phyloP scores from a whole-genome alignment of 1,139 yeast genomes.

The Candida glucosophila region DNA sequence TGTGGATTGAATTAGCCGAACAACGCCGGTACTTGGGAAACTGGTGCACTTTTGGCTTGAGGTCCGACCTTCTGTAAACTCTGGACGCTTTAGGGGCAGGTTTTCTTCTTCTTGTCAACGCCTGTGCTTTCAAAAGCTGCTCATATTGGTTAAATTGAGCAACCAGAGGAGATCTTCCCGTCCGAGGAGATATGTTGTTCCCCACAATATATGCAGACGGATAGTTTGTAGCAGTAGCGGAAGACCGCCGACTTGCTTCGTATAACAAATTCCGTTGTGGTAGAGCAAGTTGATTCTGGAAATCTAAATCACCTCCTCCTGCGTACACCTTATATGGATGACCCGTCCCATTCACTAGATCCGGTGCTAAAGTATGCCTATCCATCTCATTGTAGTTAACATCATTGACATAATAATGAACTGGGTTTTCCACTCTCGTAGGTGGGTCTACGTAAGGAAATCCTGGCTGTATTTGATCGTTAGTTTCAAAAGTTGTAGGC shows the following conservation, averaged over 20 bases:
- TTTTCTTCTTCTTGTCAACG: constrained; percentile 12
- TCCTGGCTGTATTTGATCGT: constrained; percentile 12
- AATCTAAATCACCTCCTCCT: too few relatives aligned
- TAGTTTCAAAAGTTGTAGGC: constrained; percentile 46
- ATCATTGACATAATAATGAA: constrained; percentile 38
- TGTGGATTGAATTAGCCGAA: constrained; percentile 64
- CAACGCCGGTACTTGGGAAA: constrained; percentile 79
- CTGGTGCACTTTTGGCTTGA: constrained; percentile 53
- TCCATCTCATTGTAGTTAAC: too few relatives aligned
- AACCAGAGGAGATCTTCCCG: constrained; percentile 27
- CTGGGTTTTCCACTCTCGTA: constrained; percentile 40
- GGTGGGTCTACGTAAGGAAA: constrained; percentile 37
- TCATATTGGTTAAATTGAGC: constrained; percentile 33
- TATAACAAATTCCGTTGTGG: background rate
- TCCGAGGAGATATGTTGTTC: constrained; percentile 6
- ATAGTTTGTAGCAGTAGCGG: constrained; percentile 25
- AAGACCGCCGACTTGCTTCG: constrained; percentile 23
- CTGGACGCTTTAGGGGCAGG: constrained; percentile 33
- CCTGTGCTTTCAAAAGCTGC: constrained; percentile 20
- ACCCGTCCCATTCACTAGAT: background rate
- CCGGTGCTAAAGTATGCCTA: background rate
- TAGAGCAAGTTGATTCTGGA: too few relatives aligned
- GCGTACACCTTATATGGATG: too few relatives aligned
- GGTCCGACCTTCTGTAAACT: constrained; percentile 40
- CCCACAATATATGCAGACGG: too few relatives aligned